Evolutionary conservation across 257 asterid genomes (phyloP), one percentile per base, ranked within the genome.

Genomic region (Scutellaria galericulata): DNA sequence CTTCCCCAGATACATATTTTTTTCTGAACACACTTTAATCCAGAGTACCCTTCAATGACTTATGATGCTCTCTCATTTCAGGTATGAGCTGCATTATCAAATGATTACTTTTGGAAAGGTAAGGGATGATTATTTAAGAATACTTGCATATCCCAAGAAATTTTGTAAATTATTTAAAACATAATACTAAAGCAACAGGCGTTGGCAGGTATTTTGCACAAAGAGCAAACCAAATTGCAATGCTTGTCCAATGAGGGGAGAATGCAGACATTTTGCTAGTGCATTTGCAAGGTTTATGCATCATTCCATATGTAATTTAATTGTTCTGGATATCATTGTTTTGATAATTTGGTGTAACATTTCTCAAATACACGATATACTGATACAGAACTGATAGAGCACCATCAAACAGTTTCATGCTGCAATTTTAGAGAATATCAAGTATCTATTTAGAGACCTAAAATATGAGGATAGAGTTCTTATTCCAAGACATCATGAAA

Each of bases 21-120:
- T 13, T 76, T 31, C 14, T 60, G 31, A 57, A 46, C 14, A 67
- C 45, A 40, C 37, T 24, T 24, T 64, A 58, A 70, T 39, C 5
- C 3, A 74, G 11, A 57, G 27, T 37, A 55, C 14, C 66, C 20
- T 67, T 54, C 13, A 57, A 50, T 77, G 52, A 66, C 68, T 74
- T 67, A 18, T 66, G 59, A 46, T 75, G 60, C 37, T 72, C 70
- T 53, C 46, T 75, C 50, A 8, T 80, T 48, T 68, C 89, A 90
- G 97, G 48, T 90, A 90, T 71, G 96, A 88, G 82, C 86, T 88
- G 75, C 97, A 90, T 78, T 90, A 86, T 64, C 96, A 90, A 73
- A 84, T 90, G 91, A 90, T 90, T 65, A 88, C 96, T 14, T 88
- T 88, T 66, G 96, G 97, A 62, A 88, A 90, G 97, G 96, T 88